phyloP scores from a whole-genome alignment of 208 protist genomes.

The Acanthamoeba healyi region DNA sequence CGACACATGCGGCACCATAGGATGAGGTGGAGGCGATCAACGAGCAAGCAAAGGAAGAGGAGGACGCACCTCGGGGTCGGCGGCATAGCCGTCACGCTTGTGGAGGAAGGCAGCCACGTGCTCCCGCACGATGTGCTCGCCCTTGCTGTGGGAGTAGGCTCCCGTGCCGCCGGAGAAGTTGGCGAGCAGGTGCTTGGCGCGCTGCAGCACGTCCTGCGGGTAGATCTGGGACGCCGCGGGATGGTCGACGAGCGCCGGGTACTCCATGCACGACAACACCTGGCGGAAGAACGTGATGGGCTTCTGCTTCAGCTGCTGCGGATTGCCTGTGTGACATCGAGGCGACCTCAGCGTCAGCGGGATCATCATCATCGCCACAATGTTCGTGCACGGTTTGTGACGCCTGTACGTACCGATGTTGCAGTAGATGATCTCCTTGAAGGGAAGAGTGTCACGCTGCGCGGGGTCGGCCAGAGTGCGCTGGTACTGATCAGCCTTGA shows the following conservation, averaged over 20 bases:
- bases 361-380: too few relatives aligned
- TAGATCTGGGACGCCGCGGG: conserved; percentile 86
- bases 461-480: conserved; percentile 43
- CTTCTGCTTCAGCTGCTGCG: conserved; percentile 96
- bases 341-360: too few relatives aligned
- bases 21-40: not conserved
- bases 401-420: conserved; percentile 98
- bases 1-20: not conserved
- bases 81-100: conserved; percentile 92
- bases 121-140: conserved; percentile 92
- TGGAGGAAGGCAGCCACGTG: conserved; percentile 96
- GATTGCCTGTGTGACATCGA: conserved; percentile 97
- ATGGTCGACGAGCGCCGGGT: conserved; percentile 89
- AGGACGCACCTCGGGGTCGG: conserved; percentile 81
- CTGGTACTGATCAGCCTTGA: conserved; percentile 63
- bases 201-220: conserved; percentile 93
- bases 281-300: conserved; percentile 97
- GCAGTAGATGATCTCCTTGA: conserved; percentile 96
- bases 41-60: too few relatives aligned
- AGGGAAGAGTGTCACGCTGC: conserved; percentile 85
- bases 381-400: too few relatives aligned
- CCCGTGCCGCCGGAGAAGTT: conserved; percentile 86
- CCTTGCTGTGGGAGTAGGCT: conserved; percentile 97
- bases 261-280: conserved; percentile 88
- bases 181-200: conserved; percentile 88